A percentile compares a stretch with the other conserved stretches of the same genome.
phyloP scores from a whole-genome alignment of 495 filamentous ascomycete species.

The Letharia columbiana region DNA sequence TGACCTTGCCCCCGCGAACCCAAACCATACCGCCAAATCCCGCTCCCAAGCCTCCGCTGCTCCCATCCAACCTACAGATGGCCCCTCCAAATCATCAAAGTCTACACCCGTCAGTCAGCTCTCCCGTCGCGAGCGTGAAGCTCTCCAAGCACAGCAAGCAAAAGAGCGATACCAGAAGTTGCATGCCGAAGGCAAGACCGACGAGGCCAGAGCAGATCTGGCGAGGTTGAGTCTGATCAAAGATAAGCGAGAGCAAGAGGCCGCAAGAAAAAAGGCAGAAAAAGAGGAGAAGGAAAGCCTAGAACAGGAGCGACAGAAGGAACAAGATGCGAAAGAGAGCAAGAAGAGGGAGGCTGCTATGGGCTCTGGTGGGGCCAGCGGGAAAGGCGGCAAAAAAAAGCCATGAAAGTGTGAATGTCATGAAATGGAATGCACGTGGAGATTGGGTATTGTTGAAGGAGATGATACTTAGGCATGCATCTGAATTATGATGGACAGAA shows the following conservation, averaged over 20 bases:
- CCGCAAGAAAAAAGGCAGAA: slow-evolving; percentile 70
- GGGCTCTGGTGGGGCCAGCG: slow-evolving; percentile 18
- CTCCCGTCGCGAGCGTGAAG: slow-evolving; percentile 79
- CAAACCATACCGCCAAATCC: slow-evolving; percentile 74
- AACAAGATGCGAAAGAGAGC: slow-evolving; percentile 30
- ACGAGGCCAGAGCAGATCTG: slow-evolving; percentile 89
- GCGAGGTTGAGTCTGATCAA: slow-evolving; percentile 70
- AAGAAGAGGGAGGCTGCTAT: slow-evolving; percentile 32
- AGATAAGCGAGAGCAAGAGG: slow-evolving; percentile 79
- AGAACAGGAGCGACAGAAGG: slow-evolving; percentile 39
- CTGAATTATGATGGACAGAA: slow-evolving; percentile 8
- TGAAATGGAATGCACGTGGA: background rate
- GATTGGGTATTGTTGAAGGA: background rate
- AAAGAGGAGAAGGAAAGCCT: slow-evolving; percentile 62
- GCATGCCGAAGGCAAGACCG: slow-evolving; percentile 93
- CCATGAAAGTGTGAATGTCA: background rate
- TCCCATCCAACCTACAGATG: slow-evolving; percentile 33
- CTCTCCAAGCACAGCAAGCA: slow-evolving; percentile 75
- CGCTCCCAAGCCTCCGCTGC: slow-evolving; percentile 48
- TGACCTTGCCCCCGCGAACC: slow-evolving; percentile 70
- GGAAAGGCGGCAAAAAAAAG: slow-evolving; percentile 25
- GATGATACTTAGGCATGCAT: background rate
- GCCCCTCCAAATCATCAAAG: slow-evolving; percentile 29
- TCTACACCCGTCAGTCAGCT: slow-evolving; percentile 43
- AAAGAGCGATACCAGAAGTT: slow-evolving; percentile 89